Evolutionary conservation across 768 basidiomycete genomes (phyloP), one percentile per base, ranked within the genome.

Genomic region (Lyophyllum decastes): DNA sequence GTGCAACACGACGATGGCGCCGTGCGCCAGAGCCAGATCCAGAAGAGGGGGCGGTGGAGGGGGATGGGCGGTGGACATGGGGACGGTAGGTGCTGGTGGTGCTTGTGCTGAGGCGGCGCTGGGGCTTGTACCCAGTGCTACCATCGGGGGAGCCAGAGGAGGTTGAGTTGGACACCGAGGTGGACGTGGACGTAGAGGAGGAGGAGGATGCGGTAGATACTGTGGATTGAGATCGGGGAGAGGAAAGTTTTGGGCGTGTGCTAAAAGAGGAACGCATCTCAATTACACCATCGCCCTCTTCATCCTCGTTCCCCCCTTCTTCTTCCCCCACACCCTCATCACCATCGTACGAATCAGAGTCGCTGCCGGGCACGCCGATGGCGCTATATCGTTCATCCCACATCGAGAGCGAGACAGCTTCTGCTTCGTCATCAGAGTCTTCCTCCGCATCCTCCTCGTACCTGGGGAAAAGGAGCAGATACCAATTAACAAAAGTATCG

Each of bases 401-500:
- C 58, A 62, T 62, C 25, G 68, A 66, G 26, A 64, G 60, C 4
- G 60, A 54, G 38, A 62, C 72, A 48, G 53, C 65, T 53, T 68
- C 66, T 12, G 62, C 64, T 22, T 81, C 83, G 5, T 75, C 77
- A 45, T 86, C 83, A 14, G 79, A 82, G 52, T 82, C 80, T 62
- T 89, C 88, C 33, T 84, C 60, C 41, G 45, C 79, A 65, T 89
- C 86, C 65, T 89, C 85, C 58, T 88, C 88, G 61, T 89, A 89
- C 26, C 87, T 89, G 21, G 24, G 25, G 34, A 47, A 26, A 48
- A 48, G 26, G 44, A 45, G 44, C 22, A 45, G 7, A 25, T 58
- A 57, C 30, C 6, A 38, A 22, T 55, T 46, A 35, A 47, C 26
- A 59, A 50, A 8, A 30, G 52, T n/a, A 2, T 24, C 44, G 22